phyloP scores from a whole-genome alignment of 1,139 yeast genomes.

The Saccharomyces pastorianus region DNA sequence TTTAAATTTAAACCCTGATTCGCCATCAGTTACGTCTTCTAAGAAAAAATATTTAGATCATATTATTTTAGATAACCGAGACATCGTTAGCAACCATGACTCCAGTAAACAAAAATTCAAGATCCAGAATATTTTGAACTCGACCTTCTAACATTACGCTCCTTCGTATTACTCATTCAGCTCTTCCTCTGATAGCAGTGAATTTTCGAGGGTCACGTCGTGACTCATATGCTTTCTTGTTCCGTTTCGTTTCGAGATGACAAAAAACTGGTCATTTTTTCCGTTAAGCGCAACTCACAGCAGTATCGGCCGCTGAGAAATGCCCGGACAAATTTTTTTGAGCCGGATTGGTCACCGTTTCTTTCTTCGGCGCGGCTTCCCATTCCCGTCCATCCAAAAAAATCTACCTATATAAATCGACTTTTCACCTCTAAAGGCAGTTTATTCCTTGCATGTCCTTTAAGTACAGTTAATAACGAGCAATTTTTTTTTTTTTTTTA shows the following conservation, averaged over 20 bases:
- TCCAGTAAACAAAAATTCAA: not conserved
- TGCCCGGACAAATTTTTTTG: not conserved
- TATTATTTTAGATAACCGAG: slow-evolving; percentile 7
- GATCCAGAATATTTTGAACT: not conserved
- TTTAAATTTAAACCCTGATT: not conserved
- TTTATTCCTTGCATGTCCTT: slow-evolving; percentile 12
- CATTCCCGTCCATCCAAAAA: not conserved
- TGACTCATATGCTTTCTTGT: not conserved
- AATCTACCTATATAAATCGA: not conserved
- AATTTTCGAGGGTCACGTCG: not conserved
- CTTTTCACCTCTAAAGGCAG: slow-evolving; percentile 4
- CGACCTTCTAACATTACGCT: not conserved
- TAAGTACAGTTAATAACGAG: slow-evolving; percentile 28
- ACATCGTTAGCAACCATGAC: not conserved
- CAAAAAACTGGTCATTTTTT: not conserved
- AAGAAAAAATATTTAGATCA: slow-evolving; percentile 7
- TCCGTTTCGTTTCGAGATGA: not conserved
- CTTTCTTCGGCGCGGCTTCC: slow-evolving; percentile 1
- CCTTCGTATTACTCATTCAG: not conserved
- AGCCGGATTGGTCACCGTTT: not conserved
- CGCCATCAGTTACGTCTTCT: not conserved
- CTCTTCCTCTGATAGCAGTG: not conserved
- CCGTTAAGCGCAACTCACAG: slow-evolving; percentile 1
- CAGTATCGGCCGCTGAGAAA: not conserved
- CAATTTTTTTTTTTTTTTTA: slow-evolving; percentile 5